These are phyloP conservation scores for Metschnikowia proteae DNA, from an alignment of 805 yeast species.

Conservation along the genomic window DNA sequence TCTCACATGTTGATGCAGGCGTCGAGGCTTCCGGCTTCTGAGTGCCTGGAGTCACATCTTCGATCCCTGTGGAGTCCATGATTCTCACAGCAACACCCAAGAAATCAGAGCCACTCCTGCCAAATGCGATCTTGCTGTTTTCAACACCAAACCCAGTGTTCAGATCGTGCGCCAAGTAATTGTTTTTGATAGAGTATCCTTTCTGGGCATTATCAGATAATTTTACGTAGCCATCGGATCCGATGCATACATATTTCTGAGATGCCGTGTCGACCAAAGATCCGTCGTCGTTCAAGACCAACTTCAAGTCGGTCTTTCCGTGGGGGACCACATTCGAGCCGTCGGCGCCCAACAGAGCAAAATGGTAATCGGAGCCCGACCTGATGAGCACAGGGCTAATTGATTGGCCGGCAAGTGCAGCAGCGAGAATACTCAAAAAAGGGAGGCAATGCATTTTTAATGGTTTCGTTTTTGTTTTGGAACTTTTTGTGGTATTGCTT, in stretches of 20 bases:
- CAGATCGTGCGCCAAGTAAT: constrained; percentile 4
- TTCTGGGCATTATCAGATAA: constrained; percentile 8
- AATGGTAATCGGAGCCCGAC: constrained; percentile 27
- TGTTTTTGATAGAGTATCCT: constrained; percentile 11
- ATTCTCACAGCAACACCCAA: constrained; percentile 9
- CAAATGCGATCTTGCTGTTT: constrained; percentile 1
- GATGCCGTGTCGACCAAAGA: constrained; percentile 19
- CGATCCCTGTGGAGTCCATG: not conserved
- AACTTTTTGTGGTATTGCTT: not conserved
- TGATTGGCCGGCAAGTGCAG: constrained; percentile 23
- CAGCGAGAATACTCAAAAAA: constrained; percentile 20
- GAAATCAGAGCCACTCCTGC: constrained; percentile 1
- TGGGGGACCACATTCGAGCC: constrained; percentile 12
- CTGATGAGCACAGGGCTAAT: constrained; percentile 21
- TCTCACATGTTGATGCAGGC: not conserved
- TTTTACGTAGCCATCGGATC: constrained; percentile 7
- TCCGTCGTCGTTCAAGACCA: constrained; percentile 24
- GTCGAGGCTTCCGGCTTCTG: not conserved
- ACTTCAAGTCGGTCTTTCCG: constrained; percentile 10
- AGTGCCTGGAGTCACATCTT: constrained; percentile 1
- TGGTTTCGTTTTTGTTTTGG: not conserved
- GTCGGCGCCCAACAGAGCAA: constrained; percentile 8
- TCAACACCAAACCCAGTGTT: not conserved
- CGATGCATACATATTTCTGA: constrained; percentile 16
- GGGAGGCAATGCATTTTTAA: constrained; percentile 12